A percentile compares a stretch with the other conserved stretches of the same genome.
Evolutionary conservation across 1,284 basidiomycete species (phyloP).

Genomic region (Cerioporus squamosus): DNA sequence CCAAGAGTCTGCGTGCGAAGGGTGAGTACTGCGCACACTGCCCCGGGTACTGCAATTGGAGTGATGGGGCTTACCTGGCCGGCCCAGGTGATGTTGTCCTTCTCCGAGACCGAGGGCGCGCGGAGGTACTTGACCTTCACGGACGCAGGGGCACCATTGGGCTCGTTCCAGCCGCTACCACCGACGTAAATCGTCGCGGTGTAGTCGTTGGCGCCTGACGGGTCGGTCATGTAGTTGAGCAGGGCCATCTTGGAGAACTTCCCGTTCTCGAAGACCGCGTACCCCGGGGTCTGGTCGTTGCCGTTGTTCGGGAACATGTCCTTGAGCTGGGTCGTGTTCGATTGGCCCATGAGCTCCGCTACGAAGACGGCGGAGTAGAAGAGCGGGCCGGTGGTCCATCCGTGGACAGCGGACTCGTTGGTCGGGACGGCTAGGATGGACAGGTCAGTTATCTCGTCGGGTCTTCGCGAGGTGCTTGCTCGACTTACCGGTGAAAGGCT

Average conservation of each 20-base stretch:
- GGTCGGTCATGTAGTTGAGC: constrained; percentile 69
- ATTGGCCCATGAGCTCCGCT: constrained; percentile 67
- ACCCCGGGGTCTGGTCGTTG: constrained; percentile 64
- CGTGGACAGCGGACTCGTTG: constrained; percentile 55
- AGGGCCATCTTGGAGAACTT: constrained; percentile 60
- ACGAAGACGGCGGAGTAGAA: constrained; percentile 72
- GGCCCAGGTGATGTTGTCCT: constrained; percentile 75
- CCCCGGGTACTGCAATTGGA: too few species aligned
- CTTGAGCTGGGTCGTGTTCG: constrained; percentile 59
- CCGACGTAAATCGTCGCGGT: constrained; percentile 49
- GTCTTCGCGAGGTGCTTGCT: constrained; percentile 16
- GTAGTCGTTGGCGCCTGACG: constrained; percentile 53
- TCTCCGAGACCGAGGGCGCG: constrained; percentile 57
- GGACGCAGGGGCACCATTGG: constrained; percentile 41
- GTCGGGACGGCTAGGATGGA: constrained; percentile 52
- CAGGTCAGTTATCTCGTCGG: not conserved
- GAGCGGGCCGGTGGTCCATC: constrained; percentile 67
- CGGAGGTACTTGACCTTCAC: constrained; percentile 60
- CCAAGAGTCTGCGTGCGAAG: constrained; percentile 62
- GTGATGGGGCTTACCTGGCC: constrained; percentile 49
- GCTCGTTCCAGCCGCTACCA: constrained; percentile 42
- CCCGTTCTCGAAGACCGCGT: constrained; percentile 71
- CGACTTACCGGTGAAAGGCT: constrained; percentile 51
- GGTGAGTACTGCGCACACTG: not conserved
- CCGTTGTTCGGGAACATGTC: constrained; percentile 57